These are phyloP conservation scores for Skeletonema marinoi DNA, from an alignment of 108 stramenopile species.

Conservation along the genomic window DNA sequence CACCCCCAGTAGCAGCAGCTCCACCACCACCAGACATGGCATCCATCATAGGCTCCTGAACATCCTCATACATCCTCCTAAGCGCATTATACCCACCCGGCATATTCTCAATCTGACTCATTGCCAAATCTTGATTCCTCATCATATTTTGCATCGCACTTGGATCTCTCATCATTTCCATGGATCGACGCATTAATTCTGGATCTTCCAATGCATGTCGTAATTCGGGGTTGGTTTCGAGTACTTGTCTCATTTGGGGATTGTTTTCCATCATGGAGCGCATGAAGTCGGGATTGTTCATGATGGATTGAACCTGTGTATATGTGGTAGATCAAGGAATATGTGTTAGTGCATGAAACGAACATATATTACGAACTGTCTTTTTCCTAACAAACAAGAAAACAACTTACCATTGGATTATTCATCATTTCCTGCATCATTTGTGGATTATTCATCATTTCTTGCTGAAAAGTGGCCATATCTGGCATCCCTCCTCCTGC, in stretches of 20 bases:
- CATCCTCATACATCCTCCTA: constrained; percentile 91
- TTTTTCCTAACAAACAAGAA: neutral
- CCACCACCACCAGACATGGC: constrained; percentile 51
- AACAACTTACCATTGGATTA: constrained; percentile 59
- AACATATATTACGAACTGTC: neutral
- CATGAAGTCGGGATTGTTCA: constrained; percentile 93
- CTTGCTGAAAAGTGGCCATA: constrained; percentile 30
- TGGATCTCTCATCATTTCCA: constrained; percentile 96
- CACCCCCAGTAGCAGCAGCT: neutral
- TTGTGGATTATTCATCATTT: constrained; percentile 58
- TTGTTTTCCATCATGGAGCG: constrained; percentile 86
- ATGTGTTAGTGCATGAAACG: neutral
- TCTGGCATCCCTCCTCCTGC: constrained; percentile 24
- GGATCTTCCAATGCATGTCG: constrained; percentile 90
- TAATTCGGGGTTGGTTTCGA: constrained; percentile 92
- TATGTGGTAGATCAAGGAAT: neutral
- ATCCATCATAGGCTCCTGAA: constrained; percentile 96
- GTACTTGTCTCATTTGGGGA: constrained; percentile 88
- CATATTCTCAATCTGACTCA: constrained; percentile 93
- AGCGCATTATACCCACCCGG: constrained; percentile 95
- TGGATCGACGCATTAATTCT: constrained; percentile 81
- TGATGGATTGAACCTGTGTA: constrained; percentile 58
- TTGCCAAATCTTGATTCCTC: constrained; percentile 94
- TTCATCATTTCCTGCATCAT: constrained; percentile 80
- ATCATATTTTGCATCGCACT: constrained; percentile 80